Evolutionary conservation across 129 eudicot species (phyloP), one percentile per base, ranked within the genome.

Genomic region (Erigeron canadensis): DNA sequence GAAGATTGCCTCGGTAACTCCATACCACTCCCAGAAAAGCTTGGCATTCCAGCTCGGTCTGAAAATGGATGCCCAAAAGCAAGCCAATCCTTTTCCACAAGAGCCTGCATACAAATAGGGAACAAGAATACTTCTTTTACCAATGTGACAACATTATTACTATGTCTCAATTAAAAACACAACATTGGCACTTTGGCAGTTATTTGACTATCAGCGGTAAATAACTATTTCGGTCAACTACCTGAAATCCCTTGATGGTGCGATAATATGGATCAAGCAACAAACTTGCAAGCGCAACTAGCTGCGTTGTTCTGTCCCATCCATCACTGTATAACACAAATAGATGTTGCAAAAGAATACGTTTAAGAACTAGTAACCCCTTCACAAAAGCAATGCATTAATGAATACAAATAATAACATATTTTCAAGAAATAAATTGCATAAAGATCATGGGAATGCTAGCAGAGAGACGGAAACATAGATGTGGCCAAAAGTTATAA

Each of bases 51-150:
- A 55, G 84, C 70, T 53, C 99, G 89, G 44, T 95, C 99, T 67
- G 97, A 81, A 90, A 95, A 95, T 6, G 97, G 97, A 88, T 95
- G 99, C n/a, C 99, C 99, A 83, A 95, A 95, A 6, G 99, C 90
- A 77, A 95, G 91, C 96, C 99, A 95, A 70, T 95, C 99, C 76
- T 95, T 95, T 71, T 95, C 99, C 66, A 95, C 91, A 21, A 95
- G 95, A 45, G 97, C 99, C 99, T 95, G 83, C 71, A 84, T 17
- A 4, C 22, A 50, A 75, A 71, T n/a, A 17, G 6, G 21, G 19
- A 45, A 10, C 28, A 37, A 45, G 34, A 17, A n/a, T 23, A 8
- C 16, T 12, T 45, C 16, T 59, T 63, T 8, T 8, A 40, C 42
- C 64, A 7, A 18, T 69, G 62, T 67, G 43, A 67, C 51, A 57